A percentile compares a stretch with the other conserved stretches of the same genome.
Evolutionary conservation across 768 basidiomycete species (phyloP).

Genomic region (Butyriboletus loyo): DNA sequence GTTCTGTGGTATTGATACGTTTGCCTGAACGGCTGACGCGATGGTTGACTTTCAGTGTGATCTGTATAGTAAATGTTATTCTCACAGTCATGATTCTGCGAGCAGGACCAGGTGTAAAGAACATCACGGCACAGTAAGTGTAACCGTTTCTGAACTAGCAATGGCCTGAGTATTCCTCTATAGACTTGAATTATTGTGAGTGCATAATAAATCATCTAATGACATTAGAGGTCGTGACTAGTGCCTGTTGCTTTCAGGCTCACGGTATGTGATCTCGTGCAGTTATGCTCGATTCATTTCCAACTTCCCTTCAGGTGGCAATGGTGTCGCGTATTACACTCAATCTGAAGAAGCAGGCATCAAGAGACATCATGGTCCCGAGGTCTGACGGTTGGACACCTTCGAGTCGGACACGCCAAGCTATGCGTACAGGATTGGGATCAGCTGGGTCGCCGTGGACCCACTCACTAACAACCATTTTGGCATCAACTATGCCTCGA

Average conservation of each 20-base stretch:
- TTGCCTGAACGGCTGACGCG: not conserved
- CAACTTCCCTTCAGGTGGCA: conserved; percentile 38
- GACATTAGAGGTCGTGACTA: conserved; percentile 31
- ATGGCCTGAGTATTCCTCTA: not conserved
- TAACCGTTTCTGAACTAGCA: not conserved
- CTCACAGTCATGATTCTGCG: conserved; percentile 38
- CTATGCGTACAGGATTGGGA: not conserved
- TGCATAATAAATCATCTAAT: not conserved
- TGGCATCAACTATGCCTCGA: not conserved
- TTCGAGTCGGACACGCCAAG: not conserved
- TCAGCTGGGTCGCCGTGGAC: not conserved
- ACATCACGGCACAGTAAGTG: conserved; percentile 35
- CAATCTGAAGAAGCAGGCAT: conserved; percentile 45
- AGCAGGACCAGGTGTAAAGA: conserved; percentile 31
- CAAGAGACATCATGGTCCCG: not conserved
- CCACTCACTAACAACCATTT: not conserved
- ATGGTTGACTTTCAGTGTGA: conserved; percentile 26
- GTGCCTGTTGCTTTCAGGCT: conserved; percentile 27
- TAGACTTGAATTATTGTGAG: conserved; percentile 42
- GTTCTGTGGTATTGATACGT: not conserved
- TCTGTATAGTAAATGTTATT: conserved; percentile 37
- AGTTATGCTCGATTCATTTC: not conserved
- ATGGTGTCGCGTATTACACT: conserved; percentile 73
- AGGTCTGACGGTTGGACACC: not conserved
- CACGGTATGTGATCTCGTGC: conserved; percentile 8